Evolutionary conservation across 495 filamentous ascomycete genomes (phyloP).

Genomic region (Hyphodiscus hymeniophilus): DNA sequence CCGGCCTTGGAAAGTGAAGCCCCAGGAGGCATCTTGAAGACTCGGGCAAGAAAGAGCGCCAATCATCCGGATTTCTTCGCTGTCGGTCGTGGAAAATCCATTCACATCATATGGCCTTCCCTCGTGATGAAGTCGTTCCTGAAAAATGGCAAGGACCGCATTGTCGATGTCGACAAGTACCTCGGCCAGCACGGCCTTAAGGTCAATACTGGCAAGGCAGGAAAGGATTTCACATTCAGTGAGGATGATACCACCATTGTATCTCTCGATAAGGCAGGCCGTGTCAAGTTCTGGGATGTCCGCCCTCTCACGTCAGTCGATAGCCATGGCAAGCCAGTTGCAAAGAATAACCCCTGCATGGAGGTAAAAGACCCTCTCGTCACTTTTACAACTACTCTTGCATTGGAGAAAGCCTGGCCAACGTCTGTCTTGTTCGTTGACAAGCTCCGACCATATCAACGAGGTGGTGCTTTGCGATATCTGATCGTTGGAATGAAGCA

Average conservation of each 20-base stretch:
- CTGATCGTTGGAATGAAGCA: slow-evolving; percentile 97
- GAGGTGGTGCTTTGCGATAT: slow-evolving; percentile 80
- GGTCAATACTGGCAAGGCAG: slow-evolving; percentile 94
- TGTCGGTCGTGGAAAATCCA: slow-evolving; percentile 89
- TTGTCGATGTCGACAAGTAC: slow-evolving; percentile 77
- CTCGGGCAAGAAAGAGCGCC: slow-evolving; percentile 79
- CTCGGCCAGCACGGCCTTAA: slow-evolving; percentile 77
- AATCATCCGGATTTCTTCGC: slow-evolving; percentile 88
- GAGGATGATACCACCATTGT: slow-evolving; percentile 91
- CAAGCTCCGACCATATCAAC: slow-evolving; percentile 83
- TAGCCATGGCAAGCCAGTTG: slow-evolving; percentile 29
- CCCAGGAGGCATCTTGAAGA: slow-evolving; percentile 88
- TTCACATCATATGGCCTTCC: slow-evolving; percentile 80
- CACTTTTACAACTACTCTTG: slow-evolving; percentile 68
- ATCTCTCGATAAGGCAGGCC: slow-evolving; percentile 91
- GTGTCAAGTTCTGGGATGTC: slow-evolving; percentile 95
- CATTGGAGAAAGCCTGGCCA: slow-evolving; percentile 84
- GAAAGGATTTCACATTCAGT: slow-evolving; percentile 96
- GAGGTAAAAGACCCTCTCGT: slow-evolving; percentile 73
- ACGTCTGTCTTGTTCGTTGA: slow-evolving; percentile 94
- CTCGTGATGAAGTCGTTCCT: slow-evolving; percentile 66
- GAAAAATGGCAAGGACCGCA: slow-evolving; percentile 60
- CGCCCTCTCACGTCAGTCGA: slow-evolving; percentile 56
- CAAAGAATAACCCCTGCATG: slow-evolving; percentile 23
- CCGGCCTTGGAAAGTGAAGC: slow-evolving; percentile 67